These are phyloP conservation scores for Ballota nigra DNA, from an alignment of 257 asterid species.

Conservation along the genomic window DNA sequence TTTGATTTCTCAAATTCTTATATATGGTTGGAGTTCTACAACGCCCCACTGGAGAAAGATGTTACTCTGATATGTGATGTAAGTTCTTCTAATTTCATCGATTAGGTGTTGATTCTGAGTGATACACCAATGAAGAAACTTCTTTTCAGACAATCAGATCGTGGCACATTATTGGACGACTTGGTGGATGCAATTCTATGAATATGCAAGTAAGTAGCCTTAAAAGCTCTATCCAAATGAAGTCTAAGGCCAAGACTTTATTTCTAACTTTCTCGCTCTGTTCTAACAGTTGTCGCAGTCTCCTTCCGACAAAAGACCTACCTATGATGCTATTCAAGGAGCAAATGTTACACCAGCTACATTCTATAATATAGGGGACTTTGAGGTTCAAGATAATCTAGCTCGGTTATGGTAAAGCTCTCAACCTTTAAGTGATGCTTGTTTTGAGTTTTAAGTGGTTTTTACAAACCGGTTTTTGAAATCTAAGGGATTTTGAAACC, in stretches of 20 bases:
- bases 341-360: constrained; percentile 80
- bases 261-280: constrained; percentile 16
- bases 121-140: constrained; percentile 19
- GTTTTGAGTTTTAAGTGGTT: neutral
- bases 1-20: constrained; percentile 82
- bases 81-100: constrained; percentile 32
- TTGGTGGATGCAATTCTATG: constrained; percentile 96
- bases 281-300: constrained; percentile 71
- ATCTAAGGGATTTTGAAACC: too few relatives aligned
- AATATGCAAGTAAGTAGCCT: constrained; percentile 78
- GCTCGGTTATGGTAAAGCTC: constrained; percentile 79
- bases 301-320: constrained; percentile 69
- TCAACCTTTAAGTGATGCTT: neutral
- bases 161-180: constrained; percentile 96
- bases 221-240: neutral
- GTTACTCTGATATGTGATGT: constrained; percentile 79
- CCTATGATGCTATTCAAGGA: constrained; percentile 82
- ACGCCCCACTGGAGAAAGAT: constrained; percentile 73
- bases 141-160: constrained; percentile 71
- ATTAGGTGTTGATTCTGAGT: constrained; percentile 18
- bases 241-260: neutral
- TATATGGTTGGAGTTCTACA: constrained; percentile 93
- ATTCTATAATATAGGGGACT: constrained; percentile 92
- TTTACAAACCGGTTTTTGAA: too few relatives aligned
- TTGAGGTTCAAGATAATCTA: constrained; percentile 84